Base-by-base conservation (phyloP, 2,329 filamentous ascomycete species). In the Sphaerulina vaccinii region DNA sequence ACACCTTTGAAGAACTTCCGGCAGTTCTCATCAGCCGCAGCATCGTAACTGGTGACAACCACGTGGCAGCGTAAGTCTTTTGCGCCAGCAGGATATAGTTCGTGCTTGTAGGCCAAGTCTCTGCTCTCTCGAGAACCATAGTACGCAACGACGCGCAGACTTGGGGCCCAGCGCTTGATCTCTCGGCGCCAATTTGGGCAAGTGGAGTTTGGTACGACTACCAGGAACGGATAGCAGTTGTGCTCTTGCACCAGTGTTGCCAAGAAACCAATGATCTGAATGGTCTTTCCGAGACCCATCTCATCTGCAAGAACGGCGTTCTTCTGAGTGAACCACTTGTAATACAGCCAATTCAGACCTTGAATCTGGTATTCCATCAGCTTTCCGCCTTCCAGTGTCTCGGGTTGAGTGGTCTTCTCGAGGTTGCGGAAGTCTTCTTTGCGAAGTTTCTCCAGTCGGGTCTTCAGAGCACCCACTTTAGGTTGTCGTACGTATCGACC, bases 171-270 rank as follows among this genome's bases (percentile, higher is more conserved):
- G 60, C 88, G 85, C 73, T 95, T 95, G 69, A 97, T 90, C 68
- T 99, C 93, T 42, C 92, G 85, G 5, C 92, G 87, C 92, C 93
- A 99, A 68, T 99, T 99, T n/a, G 90, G 83, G 68, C 90, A 95
- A 0, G 93, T 99, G 0, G 92, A 86, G 66, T 97, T 97, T 0
- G 93, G 93, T 0, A 95, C 92, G 1, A 96, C 90, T 2, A 97
- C 79, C 13, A 99, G 77, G 66, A 96, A 97, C 0, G 93, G 93
- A 81, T 88, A 97, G 70, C 90, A 93, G 65, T 81, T 76, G 64
- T 82, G 79, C 27, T 77, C 73, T 57, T 74, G 71, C 3, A 77
- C 68, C 32, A 97, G 72, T 0, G 86, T 84, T 1, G 88, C 84
- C 54, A 97, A 79, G 56, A 96, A 81, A 2, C 85, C 83, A 54